These are phyloP conservation scores for Wickerhamiella hasegawae DNA, from an alignment of 805 yeast genomes.

Conservation along the genomic window DNA sequence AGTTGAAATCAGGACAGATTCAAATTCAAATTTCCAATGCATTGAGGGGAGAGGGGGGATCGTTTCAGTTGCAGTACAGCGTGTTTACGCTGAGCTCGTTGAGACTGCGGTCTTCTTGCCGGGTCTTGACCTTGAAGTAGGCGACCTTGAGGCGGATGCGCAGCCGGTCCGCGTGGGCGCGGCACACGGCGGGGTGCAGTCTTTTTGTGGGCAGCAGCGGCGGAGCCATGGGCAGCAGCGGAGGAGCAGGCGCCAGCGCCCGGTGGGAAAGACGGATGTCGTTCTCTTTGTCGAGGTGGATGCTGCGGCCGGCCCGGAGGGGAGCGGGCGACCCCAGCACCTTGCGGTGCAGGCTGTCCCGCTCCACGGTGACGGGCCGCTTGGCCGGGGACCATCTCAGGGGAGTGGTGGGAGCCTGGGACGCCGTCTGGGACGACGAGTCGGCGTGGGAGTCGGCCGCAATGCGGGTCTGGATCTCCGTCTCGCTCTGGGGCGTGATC, in stretches of 20 bases:
- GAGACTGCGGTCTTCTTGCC: slow-evolving; percentile 3
- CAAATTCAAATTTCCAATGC: too few species aligned
- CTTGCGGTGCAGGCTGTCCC: not conserved
- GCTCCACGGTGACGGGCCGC: slow-evolving; percentile 3
- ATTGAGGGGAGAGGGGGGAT: too few species aligned
- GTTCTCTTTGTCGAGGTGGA: slow-evolving; percentile 4
- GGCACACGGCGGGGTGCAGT: not conserved
- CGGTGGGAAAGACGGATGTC: not conserved
- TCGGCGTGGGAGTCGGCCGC: too few species aligned
- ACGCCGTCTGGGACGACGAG: too few species aligned
- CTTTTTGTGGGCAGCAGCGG: not conserved
- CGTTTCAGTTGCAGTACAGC: too few species aligned
- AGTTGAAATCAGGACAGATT: too few species aligned
- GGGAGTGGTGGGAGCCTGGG: not conserved
- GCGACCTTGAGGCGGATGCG: slow-evolving; percentile 4
- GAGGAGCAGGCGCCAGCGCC: slow-evolving; percentile 6
- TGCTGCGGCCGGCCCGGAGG: not conserved
- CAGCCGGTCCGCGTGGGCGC: slow-evolving; percentile 4
- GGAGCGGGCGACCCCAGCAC: slow-evolving; percentile 2
- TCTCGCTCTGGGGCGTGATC: too few species aligned
- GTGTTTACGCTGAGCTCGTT: slow-evolving; percentile 1
- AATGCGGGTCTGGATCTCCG: too few species aligned
- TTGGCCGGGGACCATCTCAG: slow-evolving; percentile 3
- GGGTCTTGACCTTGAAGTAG: slow-evolving; percentile 6
- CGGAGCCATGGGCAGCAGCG: slow-evolving; percentile 3